Evolutionary conservation across 2,329 filamentous ascomycete genomes (phyloP).

Genomic region (Sordariomycetes sp.): DNA sequence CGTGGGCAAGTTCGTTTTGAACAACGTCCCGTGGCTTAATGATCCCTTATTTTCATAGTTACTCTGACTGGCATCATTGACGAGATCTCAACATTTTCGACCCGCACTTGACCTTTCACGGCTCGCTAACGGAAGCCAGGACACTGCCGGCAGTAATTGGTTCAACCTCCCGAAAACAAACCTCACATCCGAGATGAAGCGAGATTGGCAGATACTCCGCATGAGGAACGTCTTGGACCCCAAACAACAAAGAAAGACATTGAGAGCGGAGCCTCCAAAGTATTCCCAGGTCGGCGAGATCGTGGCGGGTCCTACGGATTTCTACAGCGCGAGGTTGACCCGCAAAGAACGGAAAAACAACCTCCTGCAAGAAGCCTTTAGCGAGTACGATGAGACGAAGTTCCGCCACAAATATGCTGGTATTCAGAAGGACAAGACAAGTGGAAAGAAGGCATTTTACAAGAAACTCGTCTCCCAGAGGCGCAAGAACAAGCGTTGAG

Average conservation of each 20-base stretch:
- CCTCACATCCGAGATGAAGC: constrained; percentile 75
- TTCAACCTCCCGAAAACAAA: constrained; percentile 80
- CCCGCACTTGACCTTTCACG: neutral
- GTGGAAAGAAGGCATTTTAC: constrained; percentile 85
- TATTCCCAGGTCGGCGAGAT: constrained; percentile 87
- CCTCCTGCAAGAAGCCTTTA: constrained; percentile 74
- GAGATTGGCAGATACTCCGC: constrained; percentile 80
- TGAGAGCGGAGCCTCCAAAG: constrained; percentile 57
- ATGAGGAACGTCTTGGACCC: constrained; percentile 86
- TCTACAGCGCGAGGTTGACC: constrained; percentile 68
- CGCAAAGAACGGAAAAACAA: constrained; percentile 85
- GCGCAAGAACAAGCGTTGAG: constrained; percentile 2
- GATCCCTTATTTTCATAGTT: constrained; percentile 57
- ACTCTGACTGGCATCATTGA: constrained; percentile 49
- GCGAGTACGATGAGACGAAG: constrained; percentile 40
- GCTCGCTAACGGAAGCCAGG: constrained; percentile 18
- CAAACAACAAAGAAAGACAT: constrained; percentile 88
- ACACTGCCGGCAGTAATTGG: constrained; percentile 73
- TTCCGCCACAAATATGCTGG: constrained; percentile 84
- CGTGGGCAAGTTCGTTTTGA: constrained; percentile 30
- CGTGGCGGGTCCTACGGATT: constrained; percentile 82
- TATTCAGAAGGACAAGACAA: constrained; percentile 73
- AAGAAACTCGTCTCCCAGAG: constrained; percentile 54
- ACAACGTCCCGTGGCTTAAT: constrained; percentile 49
- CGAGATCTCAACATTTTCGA: too few species aligned